phyloP scores from a whole-genome alignment of 2,329 filamentous ascomycete species.

The Diaporthe eres region DNA sequence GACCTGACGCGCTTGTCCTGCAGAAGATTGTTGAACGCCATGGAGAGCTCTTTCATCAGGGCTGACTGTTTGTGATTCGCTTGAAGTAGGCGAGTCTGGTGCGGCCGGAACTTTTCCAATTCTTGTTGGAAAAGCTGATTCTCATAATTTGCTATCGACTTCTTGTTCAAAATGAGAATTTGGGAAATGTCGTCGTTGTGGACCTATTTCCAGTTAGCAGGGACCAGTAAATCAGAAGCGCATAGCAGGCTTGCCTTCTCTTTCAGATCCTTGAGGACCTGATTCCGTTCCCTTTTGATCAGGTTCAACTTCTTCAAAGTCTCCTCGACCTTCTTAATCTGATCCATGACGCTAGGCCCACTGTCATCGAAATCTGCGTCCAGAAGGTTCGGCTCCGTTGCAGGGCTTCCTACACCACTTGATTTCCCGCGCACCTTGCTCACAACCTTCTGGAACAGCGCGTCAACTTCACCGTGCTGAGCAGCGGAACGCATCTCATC shows the following conservation, averaged over 20 bases:
- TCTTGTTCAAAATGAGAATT: conserved; percentile 97
- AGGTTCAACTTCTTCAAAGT: conserved; percentile 91
- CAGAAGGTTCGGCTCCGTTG: conserved; percentile 78
- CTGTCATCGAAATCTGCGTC: conserved; percentile 92
- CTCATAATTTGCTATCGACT: conserved; percentile 93
- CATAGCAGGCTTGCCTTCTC: conserved; percentile 81
- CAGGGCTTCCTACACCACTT: conserved; percentile 73
- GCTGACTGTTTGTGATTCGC: conserved; percentile 96
- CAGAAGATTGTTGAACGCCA: conserved; percentile 86
- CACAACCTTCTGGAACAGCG: conserved; percentile 89
- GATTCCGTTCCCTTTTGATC: conserved; percentile 90
- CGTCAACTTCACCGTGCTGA: conserved; percentile 87
- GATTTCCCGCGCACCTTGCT: conserved; percentile 79
- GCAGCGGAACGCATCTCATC: conserved; percentile 95
- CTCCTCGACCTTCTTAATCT: conserved; percentile 91
- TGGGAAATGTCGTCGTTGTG: conserved; percentile 98
- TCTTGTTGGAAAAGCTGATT: conserved; percentile 94
- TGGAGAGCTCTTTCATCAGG: conserved; percentile 94
- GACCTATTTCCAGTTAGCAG: conserved; percentile 68
- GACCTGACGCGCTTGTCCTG: conserved; percentile 94
- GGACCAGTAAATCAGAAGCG: neutral
- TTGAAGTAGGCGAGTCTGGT: conserved; percentile 91
- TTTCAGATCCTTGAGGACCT: conserved; percentile 96
- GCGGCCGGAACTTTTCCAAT: conserved; percentile 95
- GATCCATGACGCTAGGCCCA: conserved; percentile 84